Evolutionary conservation across 768 basidiomycete genomes (phyloP).

Genomic region (Termitomyces eurrhizus): DNA sequence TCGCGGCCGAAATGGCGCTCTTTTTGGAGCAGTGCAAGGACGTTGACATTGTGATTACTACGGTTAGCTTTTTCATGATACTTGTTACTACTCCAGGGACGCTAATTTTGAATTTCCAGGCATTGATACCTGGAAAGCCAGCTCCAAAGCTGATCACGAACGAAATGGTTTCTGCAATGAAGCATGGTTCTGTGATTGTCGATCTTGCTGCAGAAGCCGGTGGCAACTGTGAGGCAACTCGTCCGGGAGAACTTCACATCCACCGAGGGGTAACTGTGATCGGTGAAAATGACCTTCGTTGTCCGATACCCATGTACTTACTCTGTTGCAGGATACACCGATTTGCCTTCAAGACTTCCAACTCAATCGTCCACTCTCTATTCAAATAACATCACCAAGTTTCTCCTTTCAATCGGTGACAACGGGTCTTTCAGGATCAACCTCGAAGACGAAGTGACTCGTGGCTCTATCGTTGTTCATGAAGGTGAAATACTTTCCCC

Average conservation of each 20-base stretch:
- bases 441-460: slow-evolving; percentile 79
- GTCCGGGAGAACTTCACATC: slow-evolving; percentile 67
- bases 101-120: slow-evolving; percentile 32
- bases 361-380: slow-evolving; percentile 89
- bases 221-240: slow-evolving; percentile 84
- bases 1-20: slow-evolving; percentile 83
- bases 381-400: slow-evolving; percentile 90
- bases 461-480: slow-evolving; percentile 75
- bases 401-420: slow-evolving; percentile 74
- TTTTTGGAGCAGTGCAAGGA: slow-evolving; percentile 88
- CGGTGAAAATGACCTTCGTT: slow-evolving; percentile 35
- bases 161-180: slow-evolving; percentile 90
- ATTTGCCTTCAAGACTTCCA: slow-evolving; percentile 82
- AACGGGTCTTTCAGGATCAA: slow-evolving; percentile 63
- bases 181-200: slow-evolving; percentile 85
- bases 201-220: slow-evolving; percentile 86
- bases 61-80: slow-evolving; percentile 36
- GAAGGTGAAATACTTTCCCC: slow-evolving; percentile 63
- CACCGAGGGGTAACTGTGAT: slow-evolving; percentile 81
- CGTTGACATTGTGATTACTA: slow-evolving; percentile 87
- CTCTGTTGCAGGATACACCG: slow-evolving; percentile 60
- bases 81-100: not conserved
- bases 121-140: slow-evolving; percentile 81
- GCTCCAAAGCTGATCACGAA: slow-evolving; percentile 82
- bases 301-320: not conserved